Percentiles rank a stretch among this genome's conserved stretches.
phyloP scores from a whole-genome alignment of 352 stramenopile genomes.

The Albugo laibachii region DNA sequence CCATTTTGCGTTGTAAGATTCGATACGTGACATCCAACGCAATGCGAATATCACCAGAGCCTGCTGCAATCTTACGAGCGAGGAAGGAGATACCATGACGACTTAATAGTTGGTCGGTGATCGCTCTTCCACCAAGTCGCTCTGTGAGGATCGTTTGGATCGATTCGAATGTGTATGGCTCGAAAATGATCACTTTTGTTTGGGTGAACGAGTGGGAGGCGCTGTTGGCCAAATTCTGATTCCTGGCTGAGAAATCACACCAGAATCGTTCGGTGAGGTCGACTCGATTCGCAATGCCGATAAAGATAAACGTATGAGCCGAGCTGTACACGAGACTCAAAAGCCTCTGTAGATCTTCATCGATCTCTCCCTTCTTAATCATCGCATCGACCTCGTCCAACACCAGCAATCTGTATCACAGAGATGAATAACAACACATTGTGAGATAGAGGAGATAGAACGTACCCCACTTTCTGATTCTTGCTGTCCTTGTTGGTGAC shows the following conservation, averaged over 20 bases:
- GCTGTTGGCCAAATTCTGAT: too few species aligned
- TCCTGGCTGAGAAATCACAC: slow-evolving; percentile 12
- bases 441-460: neutral
- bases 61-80: slow-evolving; percentile 58
- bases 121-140: slow-evolving; percentile 26
- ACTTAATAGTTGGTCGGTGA: slow-evolving; percentile 32
- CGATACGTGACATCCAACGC: slow-evolving; percentile 55
- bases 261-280: slow-evolving; percentile 72
- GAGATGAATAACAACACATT: neutral
- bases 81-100: slow-evolving; percentile 53
- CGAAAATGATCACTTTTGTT: slow-evolving; percentile 42
- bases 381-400: slow-evolving; percentile 71
- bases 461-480: neutral
- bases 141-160: slow-evolving; percentile 60
- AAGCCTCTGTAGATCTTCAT: slow-evolving; percentile 47
- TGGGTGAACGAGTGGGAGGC: slow-evolving; percentile 8
- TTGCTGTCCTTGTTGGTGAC: slow-evolving; percentile 31
- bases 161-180: slow-evolving; percentile 54
- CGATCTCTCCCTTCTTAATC: slow-evolving; percentile 35
- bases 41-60: slow-evolving; percentile 48
- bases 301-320: slow-evolving; percentile 39
- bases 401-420: slow-evolving; percentile 25
- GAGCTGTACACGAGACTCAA: slow-evolving; percentile 54
- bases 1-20: slow-evolving; percentile 35
- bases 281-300: slow-evolving; percentile 66